phyloP scores from a whole-genome alignment of 495 filamentous ascomycete genomes.

The Lasiosphaeria hispida region DNA sequence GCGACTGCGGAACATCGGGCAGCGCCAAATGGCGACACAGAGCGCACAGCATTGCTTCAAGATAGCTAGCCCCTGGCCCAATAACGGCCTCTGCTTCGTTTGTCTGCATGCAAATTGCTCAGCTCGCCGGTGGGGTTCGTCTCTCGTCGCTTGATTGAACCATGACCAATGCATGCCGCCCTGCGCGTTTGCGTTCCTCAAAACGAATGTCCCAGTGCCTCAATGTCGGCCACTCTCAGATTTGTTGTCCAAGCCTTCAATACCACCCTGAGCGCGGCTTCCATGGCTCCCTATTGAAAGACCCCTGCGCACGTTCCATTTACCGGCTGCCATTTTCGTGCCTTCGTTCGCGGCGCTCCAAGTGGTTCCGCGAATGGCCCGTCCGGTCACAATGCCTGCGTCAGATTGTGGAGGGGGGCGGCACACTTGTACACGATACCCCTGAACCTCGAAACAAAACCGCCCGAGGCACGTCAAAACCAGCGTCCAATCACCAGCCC shows the following conservation, averaged over 20 bases:
- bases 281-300: no score
- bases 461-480: slow-evolving; percentile 25
- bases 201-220: no score
- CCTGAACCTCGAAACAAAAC: slow-evolving; percentile 24
- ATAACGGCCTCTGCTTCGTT: slow-evolving; percentile 1
- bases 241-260: neutral
- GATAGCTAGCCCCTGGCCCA: neutral
- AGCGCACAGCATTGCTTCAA: slow-evolving; percentile 3
- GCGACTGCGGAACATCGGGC: slow-evolving; percentile 12
- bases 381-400: slow-evolving; percentile 12
- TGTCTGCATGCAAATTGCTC: slow-evolving; percentile 2
- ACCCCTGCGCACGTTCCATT: neutral
- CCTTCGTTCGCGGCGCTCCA: neutral
- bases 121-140: neutral
- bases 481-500: slow-evolving; percentile 21
- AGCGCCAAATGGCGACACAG: slow-evolving; percentile 5
- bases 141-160: no score
- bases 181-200: no score
- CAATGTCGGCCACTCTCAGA: no score
- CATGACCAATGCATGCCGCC: neutral
- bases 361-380: neutral
- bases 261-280: slow-evolving; percentile 1
- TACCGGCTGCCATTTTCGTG: slow-evolving; percentile 14
- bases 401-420: slow-evolving; percentile 13
- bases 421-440: slow-evolving; percentile 21